A percentile compares a stretch with the other conserved stretches of the same genome.
Evolutionary conservation across 768 basidiomycete species (phyloP).

Genomic region (Tylopilus balloui): DNA sequence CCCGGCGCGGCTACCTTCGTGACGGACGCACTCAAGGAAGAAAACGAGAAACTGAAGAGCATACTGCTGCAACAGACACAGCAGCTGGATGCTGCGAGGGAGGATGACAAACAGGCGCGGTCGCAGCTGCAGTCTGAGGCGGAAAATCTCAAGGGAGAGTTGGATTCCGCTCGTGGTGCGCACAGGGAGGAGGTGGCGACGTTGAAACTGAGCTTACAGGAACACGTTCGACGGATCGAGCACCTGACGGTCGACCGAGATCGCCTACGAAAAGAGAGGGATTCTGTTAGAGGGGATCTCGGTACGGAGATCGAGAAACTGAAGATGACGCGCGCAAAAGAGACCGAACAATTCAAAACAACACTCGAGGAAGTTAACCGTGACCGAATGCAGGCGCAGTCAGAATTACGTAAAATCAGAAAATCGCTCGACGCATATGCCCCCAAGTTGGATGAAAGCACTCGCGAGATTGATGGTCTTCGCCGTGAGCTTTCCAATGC

Average conservation of each 20-base stretch:
- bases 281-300: constrained; percentile 12
- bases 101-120: constrained; percentile 11
- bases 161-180: not conserved
- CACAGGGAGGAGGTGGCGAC: constrained; percentile 15
- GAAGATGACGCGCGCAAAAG: constrained; percentile 9
- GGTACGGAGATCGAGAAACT: constrained; percentile 23
- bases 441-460: constrained; percentile 16
- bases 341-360: constrained; percentile 13
- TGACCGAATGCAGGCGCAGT: constrained; percentile 17
- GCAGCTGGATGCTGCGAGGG: constrained; percentile 10
- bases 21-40: constrained; percentile 17
- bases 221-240: constrained; percentile 19
- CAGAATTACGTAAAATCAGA: constrained; percentile 20
- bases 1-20: not conserved
- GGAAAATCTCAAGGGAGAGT: constrained; percentile 15
- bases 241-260: constrained; percentile 23
- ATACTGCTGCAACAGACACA: constrained; percentile 16
- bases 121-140: constrained; percentile 9
- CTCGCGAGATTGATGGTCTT: constrained; percentile 18
- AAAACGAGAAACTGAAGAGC: constrained; percentile 22
- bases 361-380: constrained; percentile 27
- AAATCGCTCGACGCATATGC: constrained; percentile 19
- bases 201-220: constrained; percentile 15
- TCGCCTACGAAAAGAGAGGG: constrained; percentile 23
- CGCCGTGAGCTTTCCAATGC: constrained; percentile 11